These are phyloP conservation scores for Peterozyma toletana DNA, from an alignment of 805 yeast genomes.

Conservation along the genomic window DNA sequence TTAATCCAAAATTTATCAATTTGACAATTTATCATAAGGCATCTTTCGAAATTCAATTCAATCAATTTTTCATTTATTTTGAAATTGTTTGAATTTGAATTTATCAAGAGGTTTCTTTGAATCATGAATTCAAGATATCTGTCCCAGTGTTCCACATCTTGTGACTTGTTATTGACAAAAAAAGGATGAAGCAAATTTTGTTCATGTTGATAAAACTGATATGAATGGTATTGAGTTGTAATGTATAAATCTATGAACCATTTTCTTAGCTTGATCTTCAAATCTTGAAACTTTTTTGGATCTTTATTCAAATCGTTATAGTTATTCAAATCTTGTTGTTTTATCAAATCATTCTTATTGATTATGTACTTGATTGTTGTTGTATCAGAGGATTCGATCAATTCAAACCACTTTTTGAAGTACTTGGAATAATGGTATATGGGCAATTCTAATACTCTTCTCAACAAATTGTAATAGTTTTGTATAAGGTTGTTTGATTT, in stretches of 20 bases:
- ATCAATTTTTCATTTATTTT: conserved; percentile 17
- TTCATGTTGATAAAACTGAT: conserved; percentile 44
- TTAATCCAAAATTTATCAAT: conserved; percentile 44
- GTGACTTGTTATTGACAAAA: conserved; percentile 29
- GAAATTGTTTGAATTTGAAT: conserved; percentile 10
- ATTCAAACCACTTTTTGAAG: conserved; percentile 28
- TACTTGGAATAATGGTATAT: conserved; percentile 44
- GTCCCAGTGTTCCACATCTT: conserved; percentile 54
- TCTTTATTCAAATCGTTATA: conserved; percentile 7
- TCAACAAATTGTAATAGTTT: conserved; percentile 33
- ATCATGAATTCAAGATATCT: conserved; percentile 51
- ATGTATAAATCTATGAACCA: conserved; percentile 44
- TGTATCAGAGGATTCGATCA: conserved; percentile 26
- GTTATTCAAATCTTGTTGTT: neutral
- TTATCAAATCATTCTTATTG: conserved; percentile 14
- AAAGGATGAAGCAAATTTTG: conserved; percentile 29
- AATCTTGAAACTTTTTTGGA: conserved; percentile 16
- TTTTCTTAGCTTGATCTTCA: conserved; percentile 34
- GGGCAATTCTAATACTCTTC: conserved; percentile 49
- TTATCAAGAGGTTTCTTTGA: conserved; percentile 7
- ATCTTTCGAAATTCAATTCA: conserved; percentile 37
- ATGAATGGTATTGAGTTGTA: conserved; percentile 45
- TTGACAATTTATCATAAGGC: conserved; percentile 35
- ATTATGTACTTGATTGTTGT: conserved; percentile 18
- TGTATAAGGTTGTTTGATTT: conserved; percentile 16